Conservation (phyloP, 2,329 filamentous ascomycete genomes). For the Apiospora aurea region DNA sequence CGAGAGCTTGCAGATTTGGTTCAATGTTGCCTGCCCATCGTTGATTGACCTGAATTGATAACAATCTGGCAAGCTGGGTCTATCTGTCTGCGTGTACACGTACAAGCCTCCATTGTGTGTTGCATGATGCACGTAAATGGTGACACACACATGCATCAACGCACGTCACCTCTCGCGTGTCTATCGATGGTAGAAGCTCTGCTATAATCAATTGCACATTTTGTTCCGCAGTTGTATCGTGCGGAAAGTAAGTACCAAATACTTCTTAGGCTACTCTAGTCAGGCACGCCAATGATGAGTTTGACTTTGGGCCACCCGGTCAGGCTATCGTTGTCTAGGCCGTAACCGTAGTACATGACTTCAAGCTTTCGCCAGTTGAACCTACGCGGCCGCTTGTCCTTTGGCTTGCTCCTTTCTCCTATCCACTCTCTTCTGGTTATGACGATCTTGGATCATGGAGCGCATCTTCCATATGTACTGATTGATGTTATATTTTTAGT, state of each 20-base stretch:
- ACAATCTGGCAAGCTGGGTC: not conserved
- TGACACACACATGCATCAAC: not conserved
- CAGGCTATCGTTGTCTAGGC: not conserved
- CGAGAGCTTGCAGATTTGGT: not conserved
- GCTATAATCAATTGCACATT: not conserved
- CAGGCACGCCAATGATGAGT: not conserved
- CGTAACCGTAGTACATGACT: not conserved
- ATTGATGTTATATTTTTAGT: not conserved
- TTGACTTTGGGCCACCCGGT: not conserved
- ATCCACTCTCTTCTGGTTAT: not conserved
- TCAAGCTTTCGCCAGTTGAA: not conserved
- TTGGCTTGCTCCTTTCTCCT: not conserved
- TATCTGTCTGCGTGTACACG: not conserved
- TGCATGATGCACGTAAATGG: not conserved
- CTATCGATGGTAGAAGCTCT: not conserved
- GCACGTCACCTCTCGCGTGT: not conserved
- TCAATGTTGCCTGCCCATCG: not conserved
- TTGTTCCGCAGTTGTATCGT: not conserved
- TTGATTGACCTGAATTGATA: not conserved
- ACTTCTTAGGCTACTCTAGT: not conserved
- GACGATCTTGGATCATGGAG: too few species aligned
- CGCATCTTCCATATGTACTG: not conserved
- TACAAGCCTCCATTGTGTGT: not conserved
- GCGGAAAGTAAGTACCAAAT: too few species aligned
- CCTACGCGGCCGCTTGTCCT: not conserved